phyloP scores from a whole-genome alignment of 75 land plant genomes.

The Pinus tabuliformis region DNA sequence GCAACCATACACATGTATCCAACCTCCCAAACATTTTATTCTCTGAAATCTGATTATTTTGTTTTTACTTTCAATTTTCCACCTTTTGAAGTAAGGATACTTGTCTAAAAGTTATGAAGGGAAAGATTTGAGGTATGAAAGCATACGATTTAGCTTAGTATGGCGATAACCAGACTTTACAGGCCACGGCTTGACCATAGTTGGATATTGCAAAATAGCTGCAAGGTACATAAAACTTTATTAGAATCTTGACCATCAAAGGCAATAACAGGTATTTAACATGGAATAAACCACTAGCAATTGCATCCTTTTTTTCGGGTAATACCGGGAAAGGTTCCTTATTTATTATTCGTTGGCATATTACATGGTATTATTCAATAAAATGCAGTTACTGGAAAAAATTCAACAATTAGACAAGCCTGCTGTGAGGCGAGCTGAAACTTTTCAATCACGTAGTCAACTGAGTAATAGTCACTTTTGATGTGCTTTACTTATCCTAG shows the following conservation, averaged over 20 bases:
- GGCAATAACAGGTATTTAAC: neutral
- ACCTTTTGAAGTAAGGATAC: too few species aligned
- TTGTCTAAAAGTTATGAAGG: neutral
- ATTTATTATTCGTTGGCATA: neutral
- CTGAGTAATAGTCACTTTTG: too few species aligned
- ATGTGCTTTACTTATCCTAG: too few species aligned
- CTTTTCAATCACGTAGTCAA: too few species aligned
- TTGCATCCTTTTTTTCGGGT: neutral
- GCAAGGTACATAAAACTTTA: constrained; percentile 16
- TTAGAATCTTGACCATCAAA: neutral
- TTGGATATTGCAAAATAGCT: constrained; percentile 80
- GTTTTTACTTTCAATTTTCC: neutral
- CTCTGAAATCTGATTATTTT: neutral
- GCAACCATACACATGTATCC: neutral
- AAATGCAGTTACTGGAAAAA: neutral
- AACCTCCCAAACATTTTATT: neutral
- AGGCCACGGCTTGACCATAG: constrained; percentile 62
- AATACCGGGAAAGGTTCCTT: neutral
- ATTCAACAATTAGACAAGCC: neutral
- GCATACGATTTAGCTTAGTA: constrained; percentile 75
- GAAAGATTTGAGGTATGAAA: neutral
- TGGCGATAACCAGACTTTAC: constrained; percentile 68
- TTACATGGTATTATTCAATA: neutral
- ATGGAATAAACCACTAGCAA: neutral
- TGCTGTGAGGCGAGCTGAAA: neutral